Evolutionary conservation across 2,329 filamentous ascomycete genomes (phyloP), one percentile per base, ranked within the genome.

Genomic region (Ophiosphaerella herpotricha): DNA sequence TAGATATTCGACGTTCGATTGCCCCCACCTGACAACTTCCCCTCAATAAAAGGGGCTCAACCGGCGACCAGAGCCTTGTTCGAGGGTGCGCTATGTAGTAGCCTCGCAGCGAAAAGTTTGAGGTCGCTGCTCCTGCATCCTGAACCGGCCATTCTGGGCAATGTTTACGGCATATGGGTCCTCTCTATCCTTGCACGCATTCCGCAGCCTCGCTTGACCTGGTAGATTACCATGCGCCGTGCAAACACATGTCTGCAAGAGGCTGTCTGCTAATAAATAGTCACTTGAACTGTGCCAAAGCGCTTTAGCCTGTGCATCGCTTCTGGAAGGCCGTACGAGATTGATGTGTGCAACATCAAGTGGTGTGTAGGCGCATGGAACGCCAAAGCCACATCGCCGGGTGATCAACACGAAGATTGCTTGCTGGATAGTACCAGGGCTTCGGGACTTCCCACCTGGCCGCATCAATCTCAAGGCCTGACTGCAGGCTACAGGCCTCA

Each of bases 371-470:
- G 48, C 46, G 60, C 58, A 56, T 61, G 57, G 60, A 47, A 29
- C 55, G 55, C 61, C 57, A 61, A 71, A 68, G 66, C 69, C 68
- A 70, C 62, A 52, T 42, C 38, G 58, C 64, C 67, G 69, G 69
- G 61, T 72, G 68, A 72, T 71, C 61, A 63, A 52, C 70, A 49
- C 26, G 16, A 38, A 42, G 33, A 37, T 39, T 36, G 26, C 36
- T 35, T 18, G 36, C 34, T 16, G 24, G 7, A 39, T 24, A 1
- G 36, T 39, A 39, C 43, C 43, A 35, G 26, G 26, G 18, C 13
- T 29, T 29, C 26, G 43, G 43, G 12, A 46, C 36, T 29, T 39
- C 23, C 35, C 18, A 13, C 13, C 14, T 16, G 35, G 14, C 16
- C 21, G 34, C 31, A 33, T 39, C 24, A 39, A 21, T 23, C 14